These are phyloP conservation scores for Phytophthora hibernalis DNA, from an alignment of 352 stramenopile species.

Conservation along the genomic window DNA sequence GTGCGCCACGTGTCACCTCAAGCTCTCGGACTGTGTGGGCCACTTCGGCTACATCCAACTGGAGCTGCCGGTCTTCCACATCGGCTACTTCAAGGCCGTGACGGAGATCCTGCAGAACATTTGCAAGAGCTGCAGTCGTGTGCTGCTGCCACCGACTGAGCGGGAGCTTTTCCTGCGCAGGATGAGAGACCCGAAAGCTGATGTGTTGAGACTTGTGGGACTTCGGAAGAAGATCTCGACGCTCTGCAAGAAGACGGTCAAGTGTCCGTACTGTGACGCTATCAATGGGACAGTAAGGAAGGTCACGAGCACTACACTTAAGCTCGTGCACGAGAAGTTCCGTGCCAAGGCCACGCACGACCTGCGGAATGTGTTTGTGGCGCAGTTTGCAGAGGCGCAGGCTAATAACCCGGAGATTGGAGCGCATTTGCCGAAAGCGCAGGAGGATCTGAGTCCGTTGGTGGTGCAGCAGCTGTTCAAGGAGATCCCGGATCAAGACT, in stretches of 20 bases:
- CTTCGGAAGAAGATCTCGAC: constrained; percentile 96
- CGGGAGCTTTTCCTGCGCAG: constrained; percentile 85
- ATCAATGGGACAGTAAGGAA: constrained; percentile 99
- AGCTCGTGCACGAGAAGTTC: constrained; percentile 98
- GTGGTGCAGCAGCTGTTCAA: constrained; percentile 95
- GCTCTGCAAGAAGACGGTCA: constrained; percentile 96
- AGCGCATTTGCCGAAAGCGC: constrained; percentile 84
- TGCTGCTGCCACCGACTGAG: constrained; percentile 94
- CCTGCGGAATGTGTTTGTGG: constrained; percentile 86
- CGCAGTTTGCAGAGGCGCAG: constrained; percentile 82
- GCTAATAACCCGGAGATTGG: constrained; percentile 87
- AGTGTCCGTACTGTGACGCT: constrained; percentile 96
- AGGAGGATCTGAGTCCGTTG: constrained; percentile 92
- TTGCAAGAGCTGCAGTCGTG: constrained; percentile 95
- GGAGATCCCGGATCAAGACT: constrained; percentile 98
- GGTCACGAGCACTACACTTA: constrained; percentile 96
- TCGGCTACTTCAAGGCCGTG: constrained; percentile 99
- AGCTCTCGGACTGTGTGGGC: constrained; percentile 97
- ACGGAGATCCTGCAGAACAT: constrained; percentile 98
- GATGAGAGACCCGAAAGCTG: constrained; percentile 88
- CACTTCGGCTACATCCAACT: constrained; percentile 99
- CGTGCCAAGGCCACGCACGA: constrained; percentile 90
- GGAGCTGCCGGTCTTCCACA: constrained; percentile 99
- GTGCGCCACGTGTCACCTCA: constrained; percentile 93
- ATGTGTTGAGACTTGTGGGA: constrained; percentile 78